A percentile compares a stretch with the other conserved stretches of the same genome.
Conservation (phyloP, 805 yeast genomes). For the Danielozyma ontarioensis region DNA sequence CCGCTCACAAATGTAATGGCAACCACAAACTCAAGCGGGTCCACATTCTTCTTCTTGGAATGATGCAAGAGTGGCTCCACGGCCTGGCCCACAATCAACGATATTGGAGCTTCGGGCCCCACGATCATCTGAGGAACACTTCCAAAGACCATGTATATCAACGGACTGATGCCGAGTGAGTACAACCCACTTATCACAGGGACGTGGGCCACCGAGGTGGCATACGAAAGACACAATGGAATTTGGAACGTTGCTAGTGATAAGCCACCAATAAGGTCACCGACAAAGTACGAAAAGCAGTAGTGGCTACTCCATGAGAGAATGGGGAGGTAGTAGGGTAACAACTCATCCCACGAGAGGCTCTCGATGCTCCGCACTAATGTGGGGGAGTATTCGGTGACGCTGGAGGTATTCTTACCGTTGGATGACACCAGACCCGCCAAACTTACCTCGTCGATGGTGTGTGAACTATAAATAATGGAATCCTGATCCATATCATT, state of each 20-base stretch:
- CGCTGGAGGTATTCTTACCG: not conserved
- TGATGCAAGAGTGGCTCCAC: slow-evolving; percentile 39
- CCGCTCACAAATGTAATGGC: slow-evolving; percentile 71
- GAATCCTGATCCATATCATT: slow-evolving; percentile 4
- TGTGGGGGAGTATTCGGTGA: slow-evolving; percentile 18
- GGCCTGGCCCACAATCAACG: slow-evolving; percentile 42
- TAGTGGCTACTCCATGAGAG: slow-evolving; percentile 64
- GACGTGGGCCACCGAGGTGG: slow-evolving; percentile 38
- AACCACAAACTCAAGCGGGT: slow-evolving; percentile 21
- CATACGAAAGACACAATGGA: slow-evolving; percentile 60
- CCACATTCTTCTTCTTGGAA: slow-evolving; percentile 21
- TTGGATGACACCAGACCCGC: not conserved
- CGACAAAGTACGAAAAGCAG: slow-evolving; percentile 29
- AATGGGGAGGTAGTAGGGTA: slow-evolving; percentile 66
- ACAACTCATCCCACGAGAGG: slow-evolving; percentile 22
- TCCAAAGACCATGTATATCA: slow-evolving; percentile 37
- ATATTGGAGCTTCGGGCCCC: slow-evolving; percentile 44
- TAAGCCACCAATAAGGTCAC: slow-evolving; percentile 77
- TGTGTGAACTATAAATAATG: slow-evolving; percentile 2
- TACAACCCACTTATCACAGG: slow-evolving; percentile 37
- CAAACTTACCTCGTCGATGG: not conserved
- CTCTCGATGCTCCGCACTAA: slow-evolving; percentile 14
- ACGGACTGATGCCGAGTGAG: slow-evolving; percentile 35
- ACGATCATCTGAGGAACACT: slow-evolving; percentile 44
- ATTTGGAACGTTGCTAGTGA: slow-evolving; percentile 88